Evolutionary conservation across 2,329 filamentous ascomycete species (phyloP).

Genomic region (Ceratocystis albifundus): DNA sequence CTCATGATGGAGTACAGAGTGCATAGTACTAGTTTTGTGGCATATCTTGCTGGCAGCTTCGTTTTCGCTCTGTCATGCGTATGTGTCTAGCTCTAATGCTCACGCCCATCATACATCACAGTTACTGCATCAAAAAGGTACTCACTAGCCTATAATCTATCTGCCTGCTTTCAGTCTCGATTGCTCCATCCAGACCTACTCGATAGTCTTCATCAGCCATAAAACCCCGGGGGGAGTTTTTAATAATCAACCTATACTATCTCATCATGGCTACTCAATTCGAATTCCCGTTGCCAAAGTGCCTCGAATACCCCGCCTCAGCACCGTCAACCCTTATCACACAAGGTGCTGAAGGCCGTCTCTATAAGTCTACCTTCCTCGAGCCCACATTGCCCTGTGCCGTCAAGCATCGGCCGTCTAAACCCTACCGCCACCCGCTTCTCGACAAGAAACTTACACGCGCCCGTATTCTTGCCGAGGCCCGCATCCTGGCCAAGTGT

Average conservation of each 20-base stretch:
- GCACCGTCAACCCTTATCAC: slow-evolving; percentile 59
- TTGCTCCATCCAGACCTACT: not conserved
- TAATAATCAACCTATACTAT: not conserved
- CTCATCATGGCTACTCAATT: slow-evolving; percentile 12
- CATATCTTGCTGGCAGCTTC: not conserved
- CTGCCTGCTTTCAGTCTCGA: not conserved
- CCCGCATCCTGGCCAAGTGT: slow-evolving; percentile 70
- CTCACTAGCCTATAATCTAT: not conserved
- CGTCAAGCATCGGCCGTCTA: slow-evolving; percentile 82
- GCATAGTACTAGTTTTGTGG: not conserved
- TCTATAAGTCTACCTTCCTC: slow-evolving; percentile 80
- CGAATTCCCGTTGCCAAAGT: slow-evolving; percentile 45
- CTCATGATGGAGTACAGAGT: not conserved
- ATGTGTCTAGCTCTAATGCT: not conserved
- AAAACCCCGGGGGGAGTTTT: not conserved
- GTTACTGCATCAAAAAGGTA: not conserved
- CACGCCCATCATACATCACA: not conserved
- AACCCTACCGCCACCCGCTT: slow-evolving; percentile 80
- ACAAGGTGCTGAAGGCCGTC: slow-evolving; percentile 89
- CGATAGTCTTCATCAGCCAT: not conserved
- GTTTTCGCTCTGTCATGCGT: not conserved
- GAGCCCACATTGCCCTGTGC: slow-evolving; percentile 56
- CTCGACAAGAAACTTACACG: slow-evolving; percentile 81
- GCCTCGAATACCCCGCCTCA: slow-evolving; percentile 52
- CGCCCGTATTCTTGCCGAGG: slow-evolving; percentile 78